A percentile compares a stretch with the other conserved stretches of the same genome.
Evolutionary conservation across 768 basidiomycete genomes (phyloP).

Genomic region (Trichaptum fuscoviolaceum): DNA sequence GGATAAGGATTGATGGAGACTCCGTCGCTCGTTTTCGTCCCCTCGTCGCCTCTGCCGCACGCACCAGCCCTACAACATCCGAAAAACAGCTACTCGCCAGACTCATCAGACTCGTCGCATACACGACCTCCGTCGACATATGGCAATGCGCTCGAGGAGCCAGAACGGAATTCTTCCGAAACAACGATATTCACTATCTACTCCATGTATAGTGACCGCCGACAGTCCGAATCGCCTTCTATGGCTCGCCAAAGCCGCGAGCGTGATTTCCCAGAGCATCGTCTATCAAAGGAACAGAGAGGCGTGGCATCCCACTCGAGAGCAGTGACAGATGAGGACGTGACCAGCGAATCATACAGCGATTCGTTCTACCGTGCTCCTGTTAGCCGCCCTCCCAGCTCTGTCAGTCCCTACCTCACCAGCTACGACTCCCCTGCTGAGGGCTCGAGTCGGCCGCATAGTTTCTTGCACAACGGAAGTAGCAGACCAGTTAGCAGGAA

Average conservation of each 20-base stretch:
- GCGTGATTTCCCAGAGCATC: conserved; percentile 17
- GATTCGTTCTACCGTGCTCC: conserved; percentile 26
- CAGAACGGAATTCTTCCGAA: conserved; percentile 57
- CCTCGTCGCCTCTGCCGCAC: conserved; percentile 27
- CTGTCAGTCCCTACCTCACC: not conserved
- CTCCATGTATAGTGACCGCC: conserved; percentile 73
- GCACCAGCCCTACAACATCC: conserved; percentile 13
- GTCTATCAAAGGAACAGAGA: conserved; percentile 23
- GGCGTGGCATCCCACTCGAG: conserved; percentile 1
- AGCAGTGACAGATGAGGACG: conserved; percentile 4
- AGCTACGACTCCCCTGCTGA: not conserved
- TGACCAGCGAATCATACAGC: conserved; percentile 12
- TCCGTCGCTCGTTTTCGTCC: conserved; percentile 34
- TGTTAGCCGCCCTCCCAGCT: not conserved
- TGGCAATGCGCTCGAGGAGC: conserved; percentile 32
- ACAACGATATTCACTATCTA: conserved; percentile 80
- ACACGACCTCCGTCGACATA: conserved; percentile 27
- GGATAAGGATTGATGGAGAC: conserved; percentile 31
- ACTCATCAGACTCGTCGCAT: conserved; percentile 18
- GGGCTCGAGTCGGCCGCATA: not conserved
- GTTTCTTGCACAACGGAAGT: not conserved
- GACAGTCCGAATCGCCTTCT: conserved; percentile 19
- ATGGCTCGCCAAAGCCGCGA: conserved; percentile 15
- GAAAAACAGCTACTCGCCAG: conserved; percentile 23
- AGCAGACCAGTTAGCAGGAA: not conserved